These are phyloP conservation scores for Pseudonitzschia delicatissima DNA, from an alignment of 108 stramenopile species.

Conservation along the genomic window DNA sequence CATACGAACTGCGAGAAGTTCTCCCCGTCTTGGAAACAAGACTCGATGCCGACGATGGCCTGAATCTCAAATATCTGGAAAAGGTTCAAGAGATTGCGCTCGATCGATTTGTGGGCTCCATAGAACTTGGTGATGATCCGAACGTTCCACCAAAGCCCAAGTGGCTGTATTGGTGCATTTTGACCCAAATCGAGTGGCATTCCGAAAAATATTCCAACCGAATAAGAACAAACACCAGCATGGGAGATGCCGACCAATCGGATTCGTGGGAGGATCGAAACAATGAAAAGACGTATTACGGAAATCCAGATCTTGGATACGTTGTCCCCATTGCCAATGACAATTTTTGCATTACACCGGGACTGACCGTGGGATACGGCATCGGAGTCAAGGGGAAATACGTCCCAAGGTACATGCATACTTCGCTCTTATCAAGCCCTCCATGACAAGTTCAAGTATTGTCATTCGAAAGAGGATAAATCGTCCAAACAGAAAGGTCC, in stretches of 20 bases:
- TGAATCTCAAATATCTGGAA: constrained; percentile 56
- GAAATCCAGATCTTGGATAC: constrained; percentile 28
- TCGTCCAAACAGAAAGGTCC: neutral
- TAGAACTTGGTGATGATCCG: neutral
- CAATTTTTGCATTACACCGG: constrained; percentile 70
- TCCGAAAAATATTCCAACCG: constrained; percentile 5
- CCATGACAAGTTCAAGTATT: neutral
- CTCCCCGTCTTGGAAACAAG: constrained; percentile 69
- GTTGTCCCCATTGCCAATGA: constrained; percentile 30
- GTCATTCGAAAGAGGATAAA: neutral
- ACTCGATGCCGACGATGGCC: constrained; percentile 85
- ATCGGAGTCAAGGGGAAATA: constrained; percentile 48
- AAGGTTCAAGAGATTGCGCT: constrained; percentile 51
- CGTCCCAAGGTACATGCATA: constrained; percentile 41
- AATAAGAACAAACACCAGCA: too few species aligned
- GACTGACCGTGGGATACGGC: constrained; percentile 69
- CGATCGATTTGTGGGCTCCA: constrained; percentile 29
- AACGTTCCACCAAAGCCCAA: neutral
- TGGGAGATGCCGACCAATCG: neutral
- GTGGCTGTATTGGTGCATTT: constrained; percentile 68
- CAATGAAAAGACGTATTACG: constrained; percentile 7
- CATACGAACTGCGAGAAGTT: constrained; percentile 40
- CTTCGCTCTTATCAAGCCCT: neutral
- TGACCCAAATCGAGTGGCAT: constrained; percentile 71
- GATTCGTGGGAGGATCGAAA: neutral